Evolutionary conservation across 2,329 filamentous ascomycete genomes (phyloP).

Genomic region (Claviceps spartinae): DNA sequence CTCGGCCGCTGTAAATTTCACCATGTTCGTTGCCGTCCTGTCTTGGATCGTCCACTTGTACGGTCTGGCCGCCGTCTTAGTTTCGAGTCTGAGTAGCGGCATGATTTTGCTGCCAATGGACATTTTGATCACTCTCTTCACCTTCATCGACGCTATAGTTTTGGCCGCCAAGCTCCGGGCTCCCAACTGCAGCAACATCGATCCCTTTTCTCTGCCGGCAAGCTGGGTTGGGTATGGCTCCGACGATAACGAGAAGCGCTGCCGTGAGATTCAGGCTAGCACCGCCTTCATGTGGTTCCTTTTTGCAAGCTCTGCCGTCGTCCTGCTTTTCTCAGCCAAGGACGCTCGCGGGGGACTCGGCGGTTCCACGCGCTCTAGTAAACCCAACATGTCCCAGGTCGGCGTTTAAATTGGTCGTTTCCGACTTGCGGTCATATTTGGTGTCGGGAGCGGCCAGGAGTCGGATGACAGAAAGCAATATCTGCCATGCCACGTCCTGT

Average conservation of each 20-base stretch:
- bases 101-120: conserved; percentile 44
- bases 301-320: conserved; percentile 46
- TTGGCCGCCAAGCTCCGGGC: conserved; percentile 55
- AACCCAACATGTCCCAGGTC: conserved; percentile 45
- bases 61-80: conserved; percentile 42
- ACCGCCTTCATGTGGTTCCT: conserved; percentile 72
- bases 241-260: conserved; percentile 45
- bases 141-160: conserved; percentile 56
- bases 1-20: conserved; percentile 42
- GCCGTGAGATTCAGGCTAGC: conserved; percentile 61
- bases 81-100: conserved; percentile 38
- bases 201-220: conserved; percentile 16
- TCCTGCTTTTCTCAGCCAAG: conserved; percentile 40
- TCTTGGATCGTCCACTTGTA: conserved; percentile 52
- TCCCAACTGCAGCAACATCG: conserved; percentile 50
- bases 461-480: background rate
- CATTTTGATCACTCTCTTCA: conserved; percentile 48
- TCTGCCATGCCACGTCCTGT: background rate
- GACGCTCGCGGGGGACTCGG: conserved; percentile 33
- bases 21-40: conserved; percentile 57
- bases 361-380: conserved; percentile 28
- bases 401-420: conserved; percentile 22
- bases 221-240: conserved; percentile 53
- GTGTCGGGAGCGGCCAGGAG: conserved; percentile 1
- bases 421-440: background rate